Conservation (phyloP, 352 stramenopile genomes). For the Phytophthora podocarpi region DNA sequence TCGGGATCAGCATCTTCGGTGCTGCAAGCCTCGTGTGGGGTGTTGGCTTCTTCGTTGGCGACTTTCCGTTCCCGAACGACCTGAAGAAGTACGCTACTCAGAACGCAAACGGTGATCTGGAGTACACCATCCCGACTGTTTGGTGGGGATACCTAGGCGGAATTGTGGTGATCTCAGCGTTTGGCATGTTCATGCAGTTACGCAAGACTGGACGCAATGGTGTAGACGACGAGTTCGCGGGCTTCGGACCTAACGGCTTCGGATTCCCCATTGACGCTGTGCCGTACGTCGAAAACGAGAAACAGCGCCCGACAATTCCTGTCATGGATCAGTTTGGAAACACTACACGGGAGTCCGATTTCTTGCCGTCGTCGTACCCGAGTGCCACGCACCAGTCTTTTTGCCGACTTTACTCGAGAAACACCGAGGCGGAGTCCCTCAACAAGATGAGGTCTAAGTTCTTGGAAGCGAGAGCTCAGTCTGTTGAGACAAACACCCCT, state of each 20-base stretch:
- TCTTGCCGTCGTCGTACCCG: slow-evolving; percentile 18
- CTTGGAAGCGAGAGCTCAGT: slow-evolving; percentile 23
- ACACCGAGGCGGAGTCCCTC: slow-evolving; percentile 31
- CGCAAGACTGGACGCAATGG: slow-evolving; percentile 23
- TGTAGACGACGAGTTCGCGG: slow-evolving; percentile 26
- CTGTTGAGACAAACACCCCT: slow-evolving; percentile 13
- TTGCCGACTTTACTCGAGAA: slow-evolving; percentile 34
- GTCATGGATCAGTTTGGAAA: slow-evolving; percentile 14
- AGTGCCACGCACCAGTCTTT: slow-evolving; percentile 27
- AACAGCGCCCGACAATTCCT: slow-evolving; percentile 8
- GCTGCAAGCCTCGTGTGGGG: slow-evolving; percentile 39
- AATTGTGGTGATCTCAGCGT: slow-evolving; percentile 34
- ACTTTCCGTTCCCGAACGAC: slow-evolving; percentile 42
- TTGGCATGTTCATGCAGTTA: slow-evolving; percentile 46
- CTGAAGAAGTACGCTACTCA: slow-evolving; percentile 36
- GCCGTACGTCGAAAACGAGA: slow-evolving; percentile 31
- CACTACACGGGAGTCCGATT: slow-evolving; percentile 22
- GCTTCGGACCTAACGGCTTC: slow-evolving; percentile 19
- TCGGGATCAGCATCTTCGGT: slow-evolving; percentile 39
- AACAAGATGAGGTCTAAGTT: slow-evolving; percentile 26
- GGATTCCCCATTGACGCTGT: slow-evolving; percentile 24
- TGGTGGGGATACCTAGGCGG: slow-evolving; percentile 50
- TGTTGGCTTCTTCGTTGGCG: slow-evolving; percentile 46
- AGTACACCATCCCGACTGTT: slow-evolving; percentile 37
- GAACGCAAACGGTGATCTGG: slow-evolving; percentile 24